Conservation (phyloP, 306 rosid species). For the Heteromeles arbutifolia region DNA sequence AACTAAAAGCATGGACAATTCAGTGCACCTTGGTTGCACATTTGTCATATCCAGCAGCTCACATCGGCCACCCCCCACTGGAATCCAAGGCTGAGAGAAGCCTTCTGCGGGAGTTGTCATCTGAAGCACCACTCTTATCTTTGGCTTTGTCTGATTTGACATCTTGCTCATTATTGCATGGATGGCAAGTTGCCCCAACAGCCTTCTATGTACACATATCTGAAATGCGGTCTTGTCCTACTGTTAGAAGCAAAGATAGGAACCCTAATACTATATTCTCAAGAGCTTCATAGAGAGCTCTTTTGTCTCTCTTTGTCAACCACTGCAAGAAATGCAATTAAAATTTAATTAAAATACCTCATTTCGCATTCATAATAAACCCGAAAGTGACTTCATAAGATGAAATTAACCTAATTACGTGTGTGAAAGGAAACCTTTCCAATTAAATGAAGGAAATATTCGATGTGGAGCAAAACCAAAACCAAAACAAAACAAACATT, state of each 20-base stretch:
- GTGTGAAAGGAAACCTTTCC: slow-evolving; percentile 38
- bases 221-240: slow-evolving; percentile 50
- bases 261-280: slow-evolving; percentile 74
- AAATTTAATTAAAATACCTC: too few relatives aligned
- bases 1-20: too few relatives aligned
- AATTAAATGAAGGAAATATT: slow-evolving; percentile 51
- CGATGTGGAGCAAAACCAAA: slow-evolving; percentile 54
- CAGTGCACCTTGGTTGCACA: slow-evolving; percentile 23
- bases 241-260: slow-evolving; percentile 64
- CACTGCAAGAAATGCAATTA: slow-evolving; percentile 19
- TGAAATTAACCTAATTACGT: too few relatives aligned
- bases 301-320: slow-evolving; percentile 59
- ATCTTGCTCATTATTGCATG: slow-evolving; percentile 25
- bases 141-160: too few relatives aligned
- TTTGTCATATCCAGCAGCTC: slow-evolving; percentile 20
- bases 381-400: neutral
- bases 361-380: too few relatives aligned
- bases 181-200: slow-evolving; percentile 61
- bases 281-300: slow-evolving; percentile 56
- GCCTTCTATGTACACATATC: slow-evolving; percentile 40
- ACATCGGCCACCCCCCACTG: slow-evolving; percentile 24
- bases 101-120: slow-evolving; percentile 17
- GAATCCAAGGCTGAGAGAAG: slow-evolving; percentile 5
- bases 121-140: neutral
- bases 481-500: slow-evolving; percentile 72